Percentiles rank a stretch among this genome's conserved stretches.
Evolutionary conservation across 331 rosid genomes (phyloP).

Genomic region (Dryas integrifolia): DNA sequence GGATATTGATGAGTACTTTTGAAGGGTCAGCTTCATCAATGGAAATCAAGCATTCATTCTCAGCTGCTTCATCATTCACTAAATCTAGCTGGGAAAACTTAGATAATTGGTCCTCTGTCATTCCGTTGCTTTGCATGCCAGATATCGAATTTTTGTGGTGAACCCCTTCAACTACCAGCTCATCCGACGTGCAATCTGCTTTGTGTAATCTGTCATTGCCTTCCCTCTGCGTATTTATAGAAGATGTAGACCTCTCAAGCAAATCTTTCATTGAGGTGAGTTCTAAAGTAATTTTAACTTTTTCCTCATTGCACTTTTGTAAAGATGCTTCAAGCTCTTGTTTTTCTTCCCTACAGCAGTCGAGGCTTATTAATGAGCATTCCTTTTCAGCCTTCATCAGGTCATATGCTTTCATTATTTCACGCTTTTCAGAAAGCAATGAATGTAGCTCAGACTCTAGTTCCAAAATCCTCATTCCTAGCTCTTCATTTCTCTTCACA

Average conservation of each 20-base stretch:
- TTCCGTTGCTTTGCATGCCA: slow-evolving; percentile 14
- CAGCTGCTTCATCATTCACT: slow-evolving; percentile 35
- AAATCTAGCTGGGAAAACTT: slow-evolving; percentile 26
- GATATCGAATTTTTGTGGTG: slow-evolving; percentile 13
- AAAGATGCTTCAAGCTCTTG: slow-evolving; percentile 79
- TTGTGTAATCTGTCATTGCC: slow-evolving; percentile 30
- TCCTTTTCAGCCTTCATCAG: slow-evolving; percentile 88
- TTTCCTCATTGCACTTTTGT: slow-evolving; percentile 68
- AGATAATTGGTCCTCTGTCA: slow-evolving; percentile 16
- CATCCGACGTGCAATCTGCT: slow-evolving; percentile 27
- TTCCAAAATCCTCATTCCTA: slow-evolving; percentile 76
- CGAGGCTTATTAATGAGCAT: slow-evolving; percentile 84
- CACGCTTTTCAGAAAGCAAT: slow-evolving; percentile 76
- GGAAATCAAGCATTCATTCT: slow-evolving; percentile 24
- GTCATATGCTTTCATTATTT: slow-evolving; percentile 74
- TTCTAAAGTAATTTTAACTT: slow-evolving; percentile 61
- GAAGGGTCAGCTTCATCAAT: slow-evolving; percentile 41
- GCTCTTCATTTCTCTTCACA: slow-evolving; percentile 73
- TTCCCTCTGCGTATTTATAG: slow-evolving; percentile 35
- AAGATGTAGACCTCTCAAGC: slow-evolving; percentile 43
- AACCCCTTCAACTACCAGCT: slow-evolving; percentile 7
- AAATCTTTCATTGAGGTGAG: slow-evolving; percentile 54
- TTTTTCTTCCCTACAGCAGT: slow-evolving; percentile 96
- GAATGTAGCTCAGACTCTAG: slow-evolving; percentile 78
- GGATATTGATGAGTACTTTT: slow-evolving; percentile 29